Percentiles rank a stretch among this genome's conserved stretches.
These are phyloP conservation scores for Nitzschia palea DNA, from an alignment of 108 stramenopile species.

Conservation along the genomic window DNA sequence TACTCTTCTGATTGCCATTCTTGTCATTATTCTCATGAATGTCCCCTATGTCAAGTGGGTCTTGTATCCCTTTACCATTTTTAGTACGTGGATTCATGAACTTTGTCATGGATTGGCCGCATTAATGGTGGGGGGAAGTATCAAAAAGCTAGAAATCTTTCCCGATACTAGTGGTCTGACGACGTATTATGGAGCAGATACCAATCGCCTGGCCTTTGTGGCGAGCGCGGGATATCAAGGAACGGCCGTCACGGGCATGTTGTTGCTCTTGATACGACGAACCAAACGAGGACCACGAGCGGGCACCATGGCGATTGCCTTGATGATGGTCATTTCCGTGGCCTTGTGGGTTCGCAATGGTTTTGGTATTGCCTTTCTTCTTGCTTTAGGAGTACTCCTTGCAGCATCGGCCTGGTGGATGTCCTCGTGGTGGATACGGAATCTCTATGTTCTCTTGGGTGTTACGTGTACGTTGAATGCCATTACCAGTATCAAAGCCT, in stretches of 20 bases:
- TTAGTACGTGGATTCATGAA: conserved; percentile 71
- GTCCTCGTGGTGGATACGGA: conserved; percentile 19
- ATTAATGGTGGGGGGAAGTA: conserved; percentile 36
- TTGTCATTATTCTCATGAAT: conserved; percentile 52
- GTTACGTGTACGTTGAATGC: conserved; percentile 51
- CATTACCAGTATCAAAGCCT: conserved; percentile 32
- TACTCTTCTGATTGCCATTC: conserved; percentile 36
- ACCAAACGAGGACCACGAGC: conserved; percentile 45
- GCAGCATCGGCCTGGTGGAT: conserved; percentile 24
- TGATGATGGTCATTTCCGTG: conserved; percentile 47
- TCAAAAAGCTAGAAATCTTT: conserved; percentile 47
- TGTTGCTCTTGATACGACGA: conserved; percentile 54
- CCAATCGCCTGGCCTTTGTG: conserved; percentile 38
- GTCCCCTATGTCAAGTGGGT: conserved; percentile 30
- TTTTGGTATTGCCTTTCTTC: conserved; percentile 47
- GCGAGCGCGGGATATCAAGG: conserved; percentile 61
- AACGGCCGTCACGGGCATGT: conserved; percentile 48
- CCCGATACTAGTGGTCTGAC: conserved; percentile 48
- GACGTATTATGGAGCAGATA: conserved; percentile 21
- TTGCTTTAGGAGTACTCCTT: conserved; percentile 26
- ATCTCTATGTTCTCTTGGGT: conserved; percentile 38
- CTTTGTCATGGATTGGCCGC: conserved; percentile 58
- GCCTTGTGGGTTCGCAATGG: conserved; percentile 49
- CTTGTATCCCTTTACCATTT: conserved; percentile 61
- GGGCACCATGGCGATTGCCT: conserved; percentile 49